Base-by-base conservation (phyloP, 495 filamentous ascomycete species). In the Chaetomium fimeti region DNA sequence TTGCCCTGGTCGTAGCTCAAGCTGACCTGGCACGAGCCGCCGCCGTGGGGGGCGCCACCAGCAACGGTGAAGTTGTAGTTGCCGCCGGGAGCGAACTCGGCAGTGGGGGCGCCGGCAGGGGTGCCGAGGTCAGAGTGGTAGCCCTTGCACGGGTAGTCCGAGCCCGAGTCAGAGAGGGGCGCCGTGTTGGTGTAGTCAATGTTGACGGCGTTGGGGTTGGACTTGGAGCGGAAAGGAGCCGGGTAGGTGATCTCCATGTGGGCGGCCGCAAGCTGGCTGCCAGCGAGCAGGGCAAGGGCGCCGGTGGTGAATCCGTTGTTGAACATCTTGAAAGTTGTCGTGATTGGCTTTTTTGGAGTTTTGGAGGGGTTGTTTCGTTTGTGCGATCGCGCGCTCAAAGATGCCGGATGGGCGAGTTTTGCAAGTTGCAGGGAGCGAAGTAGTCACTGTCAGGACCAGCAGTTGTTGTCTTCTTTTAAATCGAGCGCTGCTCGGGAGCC, bases 91-190 rank as follows among this genome's bases (percentile, higher is more conserved):
- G 72, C 74, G 60, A 82, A 89, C 6, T 77, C 83, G 18, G 75
- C 81, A 3, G 80, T 78, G 12, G 81, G 60, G 22, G 68, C 66
- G 55, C 77, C 83, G 24, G 80, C 76, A 13, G 78, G 49, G 18
- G 77, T 81, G 55, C 75, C 78, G 52, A 87, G 52, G 45, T 82
- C 77, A n/a, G 76, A 76, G 24, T 85, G 82, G 69, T 89, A 85
- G n/a, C 84, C 84, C 77, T 89, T 89, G 82, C 88, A 90, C 5
- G 87, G 85, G 70, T 79, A 89, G 71, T 87, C 75, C 25, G 77
- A 74, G 24, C 84, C 82, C 47, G 61, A 66, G 5, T 60, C 61
- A 42, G 68, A 70, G 60, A 88, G 80, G 15, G 88, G 87, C 6
- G 79, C 72, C 1, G 82, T 84, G 72, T 85, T 84, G 74, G 82